Base-by-base conservation (phyloP, 352 stramenopile species). In the Globisporangium nodosum region DNA sequence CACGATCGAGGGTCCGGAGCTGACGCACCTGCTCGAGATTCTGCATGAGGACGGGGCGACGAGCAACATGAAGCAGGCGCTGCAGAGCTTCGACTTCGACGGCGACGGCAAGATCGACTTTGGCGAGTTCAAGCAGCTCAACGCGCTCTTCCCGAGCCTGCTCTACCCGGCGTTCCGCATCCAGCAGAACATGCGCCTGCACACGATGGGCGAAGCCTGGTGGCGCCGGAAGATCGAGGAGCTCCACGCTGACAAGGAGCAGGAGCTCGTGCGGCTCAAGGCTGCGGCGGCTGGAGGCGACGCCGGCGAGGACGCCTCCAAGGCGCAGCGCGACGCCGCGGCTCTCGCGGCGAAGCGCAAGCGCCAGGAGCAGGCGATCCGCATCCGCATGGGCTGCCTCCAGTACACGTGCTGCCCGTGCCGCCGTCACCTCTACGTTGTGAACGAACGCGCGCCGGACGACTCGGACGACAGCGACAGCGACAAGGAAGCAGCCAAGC, bases 91-190 rank as follows among this genome's bases (percentile, higher is more conserved):
- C 47, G 76, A 90, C 55, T 85, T 87, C 20, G 85, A 87, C 54
- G 76, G 63, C 49, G 80, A 90, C 52, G 80, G 80, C 15, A 85
- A 86, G 68, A 75, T 90, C 49, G 79, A 90, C 52, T 90, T 90
- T 62, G 54, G 58, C 45, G 77, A 90, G 63, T 90, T 90, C 61
- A 73, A 77, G 52, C 68, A 81, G 57, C 69, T 88, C 46, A 73
- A 90, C 63, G 42, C 65, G 12, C 72, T 83, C 54, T 87, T 90
- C 60, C 80, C 80, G 11, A 85, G 71, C 42, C 60, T 90, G 11
- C 49, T 90, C 24, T 90, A 88, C 49, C 80, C 80, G 0, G 77
- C 75, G 18, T 90, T 85, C 52, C 80, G 80, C 16, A 87, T 90
- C 60, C 80, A 90, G 50, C 76, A 87, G 43, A 87, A 86, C 63